phyloP scores from a whole-genome alignment of 139 green algal species.

The Monoraphidium neglectum region DNA sequence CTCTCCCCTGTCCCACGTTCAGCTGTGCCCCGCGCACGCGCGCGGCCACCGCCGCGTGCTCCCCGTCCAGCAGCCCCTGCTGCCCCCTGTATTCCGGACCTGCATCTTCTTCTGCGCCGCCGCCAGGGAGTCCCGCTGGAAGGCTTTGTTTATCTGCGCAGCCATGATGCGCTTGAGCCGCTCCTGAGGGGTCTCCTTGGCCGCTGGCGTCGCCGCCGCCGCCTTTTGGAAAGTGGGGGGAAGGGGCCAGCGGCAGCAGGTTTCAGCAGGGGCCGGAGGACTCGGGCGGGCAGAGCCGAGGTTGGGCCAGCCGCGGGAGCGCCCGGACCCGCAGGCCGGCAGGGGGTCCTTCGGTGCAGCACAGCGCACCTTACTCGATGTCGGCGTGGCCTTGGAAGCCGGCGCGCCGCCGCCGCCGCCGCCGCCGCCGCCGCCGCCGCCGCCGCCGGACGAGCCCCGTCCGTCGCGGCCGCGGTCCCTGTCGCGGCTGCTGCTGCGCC shows the following conservation, averaged over 20 bases:
- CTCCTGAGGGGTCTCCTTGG: conserved; percentile 77
- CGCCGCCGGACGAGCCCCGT: not conserved
- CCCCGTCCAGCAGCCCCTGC: not conserved
- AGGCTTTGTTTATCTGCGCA: conserved; percentile 80
- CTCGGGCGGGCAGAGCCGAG: too few species aligned
- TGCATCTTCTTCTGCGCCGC: conserved; percentile 56
- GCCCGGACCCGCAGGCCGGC: too few species aligned
- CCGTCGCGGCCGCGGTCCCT: conserved; percentile 12
- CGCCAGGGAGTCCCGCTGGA: conserved; percentile 61
- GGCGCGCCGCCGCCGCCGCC: too few species aligned
- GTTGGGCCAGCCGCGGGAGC: too few species aligned
- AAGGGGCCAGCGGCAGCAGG: too few species aligned
- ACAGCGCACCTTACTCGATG: too few species aligned
- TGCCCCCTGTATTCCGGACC: conserved; percentile 24
- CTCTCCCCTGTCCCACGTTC: too few species aligned
- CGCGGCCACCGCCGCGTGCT: not conserved
- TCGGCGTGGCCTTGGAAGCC: too few species aligned
- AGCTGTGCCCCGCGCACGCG: not conserved
- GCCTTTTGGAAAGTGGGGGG: too few species aligned
- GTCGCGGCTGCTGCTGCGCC: conserved; percentile 16
- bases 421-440: conserved; percentile 5
- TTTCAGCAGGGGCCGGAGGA: too few species aligned
- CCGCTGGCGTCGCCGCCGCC: too few species aligned
- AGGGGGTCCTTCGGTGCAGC: too few species aligned
- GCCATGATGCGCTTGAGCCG: conserved; percentile 79